A percentile compares a stretch with the other conserved stretches of the same genome.
These are phyloP conservation scores for Pisolithus orientalis DNA, from an alignment of 768 basidiomycete species.

Conservation along the genomic window DNA sequence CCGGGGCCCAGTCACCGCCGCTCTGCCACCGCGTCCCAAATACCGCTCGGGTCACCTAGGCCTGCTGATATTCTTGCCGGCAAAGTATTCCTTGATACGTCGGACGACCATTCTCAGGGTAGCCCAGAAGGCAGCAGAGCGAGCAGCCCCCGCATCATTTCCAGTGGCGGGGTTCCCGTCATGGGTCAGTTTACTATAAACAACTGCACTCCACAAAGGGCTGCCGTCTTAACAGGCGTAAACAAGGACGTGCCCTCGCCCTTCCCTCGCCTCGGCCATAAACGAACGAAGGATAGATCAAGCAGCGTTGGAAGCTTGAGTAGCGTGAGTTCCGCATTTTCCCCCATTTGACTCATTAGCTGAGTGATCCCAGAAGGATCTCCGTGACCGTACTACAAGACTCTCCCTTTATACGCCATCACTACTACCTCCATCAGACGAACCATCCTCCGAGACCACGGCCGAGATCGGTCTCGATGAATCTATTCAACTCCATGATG, in stretches of 20 bases:
- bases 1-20: conserved; percentile 33
- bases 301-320: conserved; percentile 29
- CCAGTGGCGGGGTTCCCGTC: conserved; percentile 19
- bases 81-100: conserved; percentile 45
- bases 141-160: conserved; percentile 12
- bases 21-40: conserved; percentile 20
- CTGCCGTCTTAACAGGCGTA: conserved; percentile 22
- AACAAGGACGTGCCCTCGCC: conserved; percentile 30
- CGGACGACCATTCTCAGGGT: conserved; percentile 37
- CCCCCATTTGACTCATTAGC: conserved; percentile 3
- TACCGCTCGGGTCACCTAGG: conserved; percentile 40
- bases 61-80: conserved; percentile 68
- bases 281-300: conserved; percentile 20
- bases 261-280: conserved; percentile 18
- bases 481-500: conserved; percentile 61
- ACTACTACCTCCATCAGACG: conserved; percentile 31
- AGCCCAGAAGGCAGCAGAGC: conserved; percentile 29
- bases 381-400: conserved; percentile 27
- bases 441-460: conserved; percentile 26
- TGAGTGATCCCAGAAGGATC: conserved; percentile 17
- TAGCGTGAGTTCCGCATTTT: conserved; percentile 26
- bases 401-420: conserved; percentile 29
- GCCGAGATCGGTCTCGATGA: conserved; percentile 39
- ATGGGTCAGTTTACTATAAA: conserved; percentile 35
- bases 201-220: conserved; percentile 10